phyloP scores from a whole-genome alignment of 768 basidiomycete genomes.

The Podaxis sp. region DNA sequence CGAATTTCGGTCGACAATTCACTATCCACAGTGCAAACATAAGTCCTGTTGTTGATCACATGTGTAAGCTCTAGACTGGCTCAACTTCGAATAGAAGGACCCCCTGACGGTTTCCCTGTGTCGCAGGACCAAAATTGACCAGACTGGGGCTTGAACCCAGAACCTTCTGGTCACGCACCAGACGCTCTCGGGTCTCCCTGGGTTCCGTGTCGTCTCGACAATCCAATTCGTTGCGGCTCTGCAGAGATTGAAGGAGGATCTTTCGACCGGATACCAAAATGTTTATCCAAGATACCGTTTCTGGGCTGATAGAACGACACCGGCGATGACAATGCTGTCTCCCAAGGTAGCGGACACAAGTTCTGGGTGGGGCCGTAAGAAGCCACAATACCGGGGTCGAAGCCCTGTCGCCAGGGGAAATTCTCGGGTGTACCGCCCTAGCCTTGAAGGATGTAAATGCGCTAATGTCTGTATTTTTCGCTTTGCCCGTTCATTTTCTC shows the following conservation, averaged over 20 bases:
- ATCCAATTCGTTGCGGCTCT: conserved; percentile 97
- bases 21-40: too few species aligned
- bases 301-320: conserved; percentile 15
- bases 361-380: conserved; percentile 69
- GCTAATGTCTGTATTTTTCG: conserved; percentile 61
- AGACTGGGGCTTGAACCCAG: conserved; percentile 9
- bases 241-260: conserved; percentile 80
- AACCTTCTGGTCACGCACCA: conserved; percentile 13
- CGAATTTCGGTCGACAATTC: too few species aligned
- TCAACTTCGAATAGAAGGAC: conserved; percentile 64
- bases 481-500: neutral
- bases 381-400: conserved; percentile 75
- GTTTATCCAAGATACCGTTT: conserved; percentile 14
- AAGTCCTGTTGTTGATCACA: too few species aligned
- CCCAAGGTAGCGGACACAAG: conserved; percentile 17
- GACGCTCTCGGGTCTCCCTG: too few species aligned
- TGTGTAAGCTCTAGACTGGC: conserved; percentile 39
- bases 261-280: conserved; percentile 41
- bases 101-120: conserved; percentile 7
- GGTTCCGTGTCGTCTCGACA: conserved; percentile 64
- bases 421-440: conserved; percentile 96
- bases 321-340: conserved; percentile 1
- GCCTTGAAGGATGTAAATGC: conserved; percentile 77
- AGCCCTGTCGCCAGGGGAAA: conserved; percentile 96
- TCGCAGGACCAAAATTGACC: too few species aligned